Conservation (phyloP, 139 green algal species). For the Limnomonas spitsbergensis region DNA sequence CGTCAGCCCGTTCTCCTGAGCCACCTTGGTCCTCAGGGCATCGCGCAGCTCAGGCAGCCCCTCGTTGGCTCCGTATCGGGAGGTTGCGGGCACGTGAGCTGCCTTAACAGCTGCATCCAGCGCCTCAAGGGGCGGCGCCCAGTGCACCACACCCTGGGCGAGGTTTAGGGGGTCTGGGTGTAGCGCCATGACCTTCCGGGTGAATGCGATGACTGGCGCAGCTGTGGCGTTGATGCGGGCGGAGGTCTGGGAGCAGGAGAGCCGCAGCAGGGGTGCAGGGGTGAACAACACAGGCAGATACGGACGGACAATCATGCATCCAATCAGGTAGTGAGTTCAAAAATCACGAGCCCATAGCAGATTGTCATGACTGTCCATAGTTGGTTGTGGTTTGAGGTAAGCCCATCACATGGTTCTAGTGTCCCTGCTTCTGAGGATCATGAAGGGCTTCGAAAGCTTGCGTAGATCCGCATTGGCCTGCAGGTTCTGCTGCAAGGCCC, state of each 20-base stretch:
- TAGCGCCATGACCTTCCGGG: constrained; percentile 17
- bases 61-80: constrained; percentile 67
- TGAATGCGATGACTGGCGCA: constrained; percentile 63
- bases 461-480: too few species aligned
- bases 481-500: too few species aligned
- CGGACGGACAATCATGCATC: too few species aligned
- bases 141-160: constrained; percentile 41
- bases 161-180: constrained; percentile 25
- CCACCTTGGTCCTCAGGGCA: constrained; percentile 74
- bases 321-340: too few species aligned
- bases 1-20: constrained; percentile 62
- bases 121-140: constrained; percentile 18
- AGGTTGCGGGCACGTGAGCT: not conserved
- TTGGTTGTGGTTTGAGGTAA: too few species aligned
- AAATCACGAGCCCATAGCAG: too few species aligned
- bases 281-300: too few species aligned
- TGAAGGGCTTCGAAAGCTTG: too few species aligned
- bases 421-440: too few species aligned
- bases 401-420: too few species aligned
- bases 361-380: too few species aligned
- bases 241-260: constrained; percentile 43
- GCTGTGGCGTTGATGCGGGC: constrained; percentile 64
- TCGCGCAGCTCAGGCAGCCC: constrained; percentile 72
- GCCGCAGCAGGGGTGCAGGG: too few species aligned
- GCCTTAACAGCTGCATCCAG: constrained; percentile 1